Evolutionary conservation across 768 basidiomycete genomes (phyloP).

Genomic region (Termitomyces sp.): DNA sequence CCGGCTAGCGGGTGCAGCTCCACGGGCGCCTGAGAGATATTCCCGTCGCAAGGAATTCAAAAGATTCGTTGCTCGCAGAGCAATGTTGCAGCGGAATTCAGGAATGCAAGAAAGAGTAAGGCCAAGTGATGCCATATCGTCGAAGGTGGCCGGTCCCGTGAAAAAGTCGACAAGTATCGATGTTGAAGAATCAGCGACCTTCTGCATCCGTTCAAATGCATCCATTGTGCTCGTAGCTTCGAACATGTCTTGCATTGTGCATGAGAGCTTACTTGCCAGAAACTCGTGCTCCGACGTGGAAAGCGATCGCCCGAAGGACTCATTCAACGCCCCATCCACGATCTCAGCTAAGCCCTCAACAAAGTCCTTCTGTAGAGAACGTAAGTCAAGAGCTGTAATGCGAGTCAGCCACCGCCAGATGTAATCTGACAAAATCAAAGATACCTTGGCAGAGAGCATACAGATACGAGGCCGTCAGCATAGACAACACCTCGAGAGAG

Average conservation of each 20-base stretch:
- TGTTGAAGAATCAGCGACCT: constrained; percentile 58
- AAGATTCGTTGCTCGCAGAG: constrained; percentile 37
- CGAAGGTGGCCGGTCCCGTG: constrained; percentile 28
- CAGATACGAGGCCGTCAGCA: constrained; percentile 70
- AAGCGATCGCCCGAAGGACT: constrained; percentile 37
- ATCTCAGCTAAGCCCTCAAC: constrained; percentile 40
- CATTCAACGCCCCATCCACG: constrained; percentile 41
- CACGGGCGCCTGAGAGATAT: constrained; percentile 54
- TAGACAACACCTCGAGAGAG: constrained; percentile 71
- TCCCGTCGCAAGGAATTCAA: constrained; percentile 45
- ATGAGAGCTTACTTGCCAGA: constrained; percentile 31
- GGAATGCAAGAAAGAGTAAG: constrained; percentile 35
- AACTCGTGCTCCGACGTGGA: constrained; percentile 23
- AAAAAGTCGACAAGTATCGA: constrained; percentile 62
- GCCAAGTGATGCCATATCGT: constrained; percentile 23
- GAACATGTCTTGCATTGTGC: constrained; percentile 44
- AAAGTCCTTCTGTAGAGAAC: constrained; percentile 69
- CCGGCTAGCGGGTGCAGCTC: constrained; percentile 59
- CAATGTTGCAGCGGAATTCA: constrained; percentile 48
- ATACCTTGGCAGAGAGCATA: constrained; percentile 64
- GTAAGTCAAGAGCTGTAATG: constrained; percentile 65
- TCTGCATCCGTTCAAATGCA: constrained; percentile 59
- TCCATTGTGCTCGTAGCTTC: constrained; percentile 73
- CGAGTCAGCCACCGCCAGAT: neutral
- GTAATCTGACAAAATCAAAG: neutral